Base-by-base conservation (phyloP, 345 rosid species). In the Fremontodendron californicum region DNA sequence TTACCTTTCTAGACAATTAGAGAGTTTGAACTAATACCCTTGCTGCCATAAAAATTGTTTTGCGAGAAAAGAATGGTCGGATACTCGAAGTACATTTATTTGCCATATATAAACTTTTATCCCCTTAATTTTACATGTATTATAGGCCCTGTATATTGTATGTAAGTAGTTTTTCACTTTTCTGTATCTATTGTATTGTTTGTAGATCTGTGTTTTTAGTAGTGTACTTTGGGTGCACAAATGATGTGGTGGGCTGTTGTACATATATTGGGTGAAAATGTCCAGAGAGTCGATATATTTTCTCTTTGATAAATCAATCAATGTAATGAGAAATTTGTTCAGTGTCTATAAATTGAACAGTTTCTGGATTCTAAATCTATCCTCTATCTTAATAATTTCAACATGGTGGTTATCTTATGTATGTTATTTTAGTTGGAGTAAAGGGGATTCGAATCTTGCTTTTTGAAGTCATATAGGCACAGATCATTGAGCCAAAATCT, bases 1-100 rank as follows among this genome's bases (percentile, higher is more conserved):
- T 39, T 93, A 72, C 89, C 92, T 16, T 88, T 89, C 78, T 90
- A 86, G 55, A 51, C 31, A 45, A 29, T 35, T 0, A 51, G 19
- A 71, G 61, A 35, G 46, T 27, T 51, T 71, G 29, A n/a, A 52
- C 25, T 46, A 33, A 33, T 37, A 16, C 29, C 62, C 29, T 51
- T 37, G 27, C 61, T 18, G 15, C 33, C 33, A 2, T 25, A 5
- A 23, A 43, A 29, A 43, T 72, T 37, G 63, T 33, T 72, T 72
- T 35, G 64, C 29, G 25, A 51, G 10, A 37, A 11, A 15, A 54
- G 3, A 39, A 55, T 21, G 49, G 19, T 55, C 5, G n/a, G 58
- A 19, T 18, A 19, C 18, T 55, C 27, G 19, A 33, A 54, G 15
- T 52, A 42, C 11, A 72, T 52, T 12, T 49, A 31, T 72, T 52